Conservation (phyloP, 805 yeast genomes). For the Kazachstania bromeliacearum region DNA sequence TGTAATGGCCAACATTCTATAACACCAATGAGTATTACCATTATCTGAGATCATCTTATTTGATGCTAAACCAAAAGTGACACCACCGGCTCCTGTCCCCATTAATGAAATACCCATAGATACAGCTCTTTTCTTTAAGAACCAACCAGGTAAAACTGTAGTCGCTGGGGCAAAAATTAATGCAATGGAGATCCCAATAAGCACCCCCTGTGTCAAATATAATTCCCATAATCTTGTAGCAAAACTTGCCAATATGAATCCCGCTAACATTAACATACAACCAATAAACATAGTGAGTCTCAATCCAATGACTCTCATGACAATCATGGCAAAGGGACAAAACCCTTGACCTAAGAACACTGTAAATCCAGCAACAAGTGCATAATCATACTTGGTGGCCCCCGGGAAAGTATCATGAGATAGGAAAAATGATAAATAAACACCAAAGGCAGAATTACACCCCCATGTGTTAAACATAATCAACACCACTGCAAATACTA, state of each 20-base stretch:
- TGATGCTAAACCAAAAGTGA: slow-evolving; percentile 34
- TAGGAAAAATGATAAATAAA: slow-evolving; percentile 50
- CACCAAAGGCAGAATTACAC: slow-evolving; percentile 54
- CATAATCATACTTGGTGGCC: slow-evolving; percentile 49
- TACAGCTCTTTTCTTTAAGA: slow-evolving; percentile 49
- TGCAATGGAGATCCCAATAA: slow-evolving; percentile 46
- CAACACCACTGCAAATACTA: slow-evolving; percentile 40
- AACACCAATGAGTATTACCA: slow-evolving; percentile 39
- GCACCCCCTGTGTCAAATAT: slow-evolving; percentile 56
- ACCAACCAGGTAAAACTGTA: slow-evolving; percentile 61
- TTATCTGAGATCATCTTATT: slow-evolving; percentile 34
- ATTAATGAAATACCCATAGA: slow-evolving; percentile 42
- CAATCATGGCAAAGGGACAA: slow-evolving; percentile 46
- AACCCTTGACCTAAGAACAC: slow-evolving; percentile 46
- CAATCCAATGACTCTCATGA: slow-evolving; percentile 43
- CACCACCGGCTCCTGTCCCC: slow-evolving; percentile 49
- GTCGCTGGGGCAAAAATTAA: slow-evolving; percentile 50
- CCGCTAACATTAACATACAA: slow-evolving; percentile 40
- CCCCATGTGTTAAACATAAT: slow-evolving; percentile 65
- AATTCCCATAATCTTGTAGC: slow-evolving; percentile 55
- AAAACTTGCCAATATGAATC: slow-evolving; percentile 51
- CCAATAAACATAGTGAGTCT: slow-evolving; percentile 43
- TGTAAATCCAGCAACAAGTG: slow-evolving; percentile 59
- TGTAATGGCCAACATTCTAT: slow-evolving; percentile 35
- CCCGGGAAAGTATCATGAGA: slow-evolving; percentile 43